phyloP scores from a whole-genome alignment of 2,329 filamentous ascomycete species.

The Blastomyces percursus region DNA sequence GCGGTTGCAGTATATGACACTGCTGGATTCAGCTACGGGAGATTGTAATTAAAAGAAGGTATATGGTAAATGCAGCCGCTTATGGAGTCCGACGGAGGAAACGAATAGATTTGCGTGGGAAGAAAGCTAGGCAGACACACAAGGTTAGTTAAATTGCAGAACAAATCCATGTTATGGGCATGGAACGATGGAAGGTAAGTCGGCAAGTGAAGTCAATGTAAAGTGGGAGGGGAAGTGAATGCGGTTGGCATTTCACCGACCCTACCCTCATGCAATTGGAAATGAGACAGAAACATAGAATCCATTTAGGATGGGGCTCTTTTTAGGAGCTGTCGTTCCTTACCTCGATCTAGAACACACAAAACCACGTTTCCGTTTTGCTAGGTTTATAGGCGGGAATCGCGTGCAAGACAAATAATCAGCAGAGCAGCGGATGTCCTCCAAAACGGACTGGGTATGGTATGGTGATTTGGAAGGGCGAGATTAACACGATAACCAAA shows the following conservation, averaged over 20 bases:
- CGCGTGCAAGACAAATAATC: not conserved
- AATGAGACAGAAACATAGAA: constrained; percentile 1
- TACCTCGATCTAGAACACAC: not conserved
- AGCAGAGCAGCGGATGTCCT: not conserved
- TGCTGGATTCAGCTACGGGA: constrained; percentile 2
- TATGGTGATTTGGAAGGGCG: constrained; percentile 1
- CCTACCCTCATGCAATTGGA: not conserved
- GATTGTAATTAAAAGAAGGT: not conserved
- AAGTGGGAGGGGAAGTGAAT: not conserved
- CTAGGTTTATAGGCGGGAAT: not conserved
- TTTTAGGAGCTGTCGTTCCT: not conserved
- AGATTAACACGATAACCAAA: constrained; percentile 16
- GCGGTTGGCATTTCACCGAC: not conserved
- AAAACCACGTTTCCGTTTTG: constrained; percentile 1
- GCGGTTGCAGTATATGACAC: constrained; percentile 4
- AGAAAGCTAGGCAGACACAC: not conserved
- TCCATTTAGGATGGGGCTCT: not conserved
- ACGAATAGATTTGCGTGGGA: not conserved
- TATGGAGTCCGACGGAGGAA: not conserved
- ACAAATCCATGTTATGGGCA: not conserved
- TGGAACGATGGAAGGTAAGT: not conserved
- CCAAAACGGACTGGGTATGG: not conserved
- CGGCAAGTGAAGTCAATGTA: not conserved
- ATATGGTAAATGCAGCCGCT: not conserved
- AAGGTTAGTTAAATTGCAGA: not conserved